Evolutionary conservation across 306 rosid species (phyloP).

Genomic region (Castanea crenata): DNA sequence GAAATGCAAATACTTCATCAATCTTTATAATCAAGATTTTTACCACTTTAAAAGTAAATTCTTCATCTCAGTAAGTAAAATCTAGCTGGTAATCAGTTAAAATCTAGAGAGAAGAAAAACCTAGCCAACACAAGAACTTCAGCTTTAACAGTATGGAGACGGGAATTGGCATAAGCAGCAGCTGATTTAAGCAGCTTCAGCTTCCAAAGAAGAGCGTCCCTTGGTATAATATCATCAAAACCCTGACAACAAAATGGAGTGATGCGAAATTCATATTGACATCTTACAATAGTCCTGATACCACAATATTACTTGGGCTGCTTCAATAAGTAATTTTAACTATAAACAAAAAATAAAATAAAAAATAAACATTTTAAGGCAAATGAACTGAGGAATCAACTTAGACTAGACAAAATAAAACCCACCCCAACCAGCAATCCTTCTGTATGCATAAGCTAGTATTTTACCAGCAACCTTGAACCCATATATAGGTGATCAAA

Average conservation of each 20-base stretch:
- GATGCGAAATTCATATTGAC: slow-evolving; percentile 17
- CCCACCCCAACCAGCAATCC: not conserved
- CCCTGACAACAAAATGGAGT: slow-evolving; percentile 44
- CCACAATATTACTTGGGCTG: slow-evolving; percentile 12
- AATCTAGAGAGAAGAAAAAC: slow-evolving; percentile 35
- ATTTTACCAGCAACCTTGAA: not conserved
- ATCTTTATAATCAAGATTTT: slow-evolving; percentile 1
- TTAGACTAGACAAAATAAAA: not conserved
- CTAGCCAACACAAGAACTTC: slow-evolving; percentile 94
- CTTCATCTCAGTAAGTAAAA: not conserved
- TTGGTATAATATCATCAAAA: slow-evolving; percentile 63
- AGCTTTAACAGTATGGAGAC: slow-evolving; percentile 91
- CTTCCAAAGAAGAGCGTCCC: slow-evolving; percentile 84
- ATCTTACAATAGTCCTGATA: not conserved
- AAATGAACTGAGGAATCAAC: not conserved
- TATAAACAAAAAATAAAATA: not conserved
- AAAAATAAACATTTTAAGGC: not conserved
- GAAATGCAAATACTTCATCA: slow-evolving; percentile 35
- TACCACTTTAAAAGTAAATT: slow-evolving; percentile 19
- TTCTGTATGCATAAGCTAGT: not conserved
- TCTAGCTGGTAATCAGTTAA: not conserved
- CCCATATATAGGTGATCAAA: not conserved
- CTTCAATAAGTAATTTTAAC: not conserved
- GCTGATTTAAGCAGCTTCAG: slow-evolving; percentile 85
- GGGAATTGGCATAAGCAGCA: slow-evolving; percentile 87